Evolutionary conservation across 768 basidiomycete species (phyloP).

Genomic region (Tephrocybe rancida): DNA sequence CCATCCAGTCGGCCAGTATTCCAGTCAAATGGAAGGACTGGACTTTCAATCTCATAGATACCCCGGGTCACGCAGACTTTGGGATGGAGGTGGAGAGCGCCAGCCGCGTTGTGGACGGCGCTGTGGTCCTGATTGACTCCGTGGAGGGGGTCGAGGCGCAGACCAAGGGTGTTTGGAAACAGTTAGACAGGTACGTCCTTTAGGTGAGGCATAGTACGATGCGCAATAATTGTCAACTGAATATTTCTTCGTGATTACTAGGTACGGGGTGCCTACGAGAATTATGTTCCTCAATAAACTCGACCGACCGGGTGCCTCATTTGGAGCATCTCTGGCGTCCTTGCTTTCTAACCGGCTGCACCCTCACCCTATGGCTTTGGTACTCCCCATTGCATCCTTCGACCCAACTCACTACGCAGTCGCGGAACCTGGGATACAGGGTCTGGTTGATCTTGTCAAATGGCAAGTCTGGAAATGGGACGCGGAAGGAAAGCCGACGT

Average conservation of each 20-base stretch:
- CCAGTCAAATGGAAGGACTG: slow-evolving; percentile 85
- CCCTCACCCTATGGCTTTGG: slow-evolving; percentile 67
- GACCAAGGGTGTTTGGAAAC: slow-evolving; percentile 87
- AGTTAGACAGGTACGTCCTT: slow-evolving; percentile 72
- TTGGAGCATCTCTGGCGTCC: slow-evolving; percentile 70
- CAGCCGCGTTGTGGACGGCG: slow-evolving; percentile 87
- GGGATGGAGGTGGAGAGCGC: slow-evolving; percentile 98
- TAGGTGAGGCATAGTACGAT: slow-evolving; percentile 28
- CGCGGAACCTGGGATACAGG: slow-evolving; percentile 85
- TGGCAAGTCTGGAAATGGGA: slow-evolving; percentile 86
- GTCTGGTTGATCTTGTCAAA: slow-evolving; percentile 79
- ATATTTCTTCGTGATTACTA: slow-evolving; percentile 25
- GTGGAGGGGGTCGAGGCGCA: slow-evolving; percentile 93
- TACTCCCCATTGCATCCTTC: slow-evolving; percentile 81
- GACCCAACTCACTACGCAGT: slow-evolving; percentile 60
- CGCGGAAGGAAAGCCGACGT: slow-evolving; percentile 43
- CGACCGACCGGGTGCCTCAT: slow-evolving; percentile 85
- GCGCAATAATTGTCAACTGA: slow-evolving; percentile 4
- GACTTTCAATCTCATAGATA: slow-evolving; percentile 88
- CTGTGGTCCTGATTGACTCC: slow-evolving; percentile 85
- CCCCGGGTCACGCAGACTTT: slow-evolving; percentile 92
- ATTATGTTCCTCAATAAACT: slow-evolving; percentile 88
- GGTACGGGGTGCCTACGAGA: slow-evolving; percentile 78
- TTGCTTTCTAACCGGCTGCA: slow-evolving; percentile 77
- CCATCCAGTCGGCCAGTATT: slow-evolving; percentile 91